Base-by-base conservation (phyloP, 2,329 filamentous ascomycete species). In the Aspergillus fischeri region DNA sequence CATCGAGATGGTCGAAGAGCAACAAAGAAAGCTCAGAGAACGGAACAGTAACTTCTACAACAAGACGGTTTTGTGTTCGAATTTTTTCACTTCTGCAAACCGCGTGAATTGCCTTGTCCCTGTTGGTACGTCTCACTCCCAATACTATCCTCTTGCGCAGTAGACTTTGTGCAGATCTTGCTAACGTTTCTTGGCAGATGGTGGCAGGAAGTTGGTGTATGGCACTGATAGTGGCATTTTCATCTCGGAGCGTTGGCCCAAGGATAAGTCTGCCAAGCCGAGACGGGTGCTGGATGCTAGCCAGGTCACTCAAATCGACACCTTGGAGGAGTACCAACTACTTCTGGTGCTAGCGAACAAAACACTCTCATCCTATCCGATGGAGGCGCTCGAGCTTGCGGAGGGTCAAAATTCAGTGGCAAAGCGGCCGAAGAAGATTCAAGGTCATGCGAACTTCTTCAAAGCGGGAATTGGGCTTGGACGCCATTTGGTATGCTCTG, bases 391-490 rank as follows among this genome's bases (percentile, higher is more conserved):
- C 56, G 93, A 96, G 67, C 84, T 89, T 2, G 89, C 89, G 61
- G 92, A 97, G 68, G 79, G 80, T 50, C 81, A 84, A 58, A 88
- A 87, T 52, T 84, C 90, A 35, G 80, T 92, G 55, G 86, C 86
- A 17, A 96, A 94, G 74, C 86, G 92, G 45, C 91, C 92, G 8
- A 93, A 94, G 80, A 97, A 97, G 81, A 97, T 99, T 62, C 89
- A 92, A 75, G 96, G 90, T 67, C 92, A 97, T 76, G 95, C 93
- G 75, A 97, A 93, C 75, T 99, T 97, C 79, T 99, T 99, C 86
- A 96, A 95, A 77, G 90, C 92, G 20, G 94, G 94, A 42, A 95
- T 97, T 68, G 97, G 94, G 71, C 83, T 97, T 58, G 92, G 94
- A 35, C 86, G 94, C 60, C 94, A 97, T 71, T 81, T 99, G 54